Conservation (phyloP, 192 early-diverging fungal genomes). For the Backusella morwellensis region DNA sequence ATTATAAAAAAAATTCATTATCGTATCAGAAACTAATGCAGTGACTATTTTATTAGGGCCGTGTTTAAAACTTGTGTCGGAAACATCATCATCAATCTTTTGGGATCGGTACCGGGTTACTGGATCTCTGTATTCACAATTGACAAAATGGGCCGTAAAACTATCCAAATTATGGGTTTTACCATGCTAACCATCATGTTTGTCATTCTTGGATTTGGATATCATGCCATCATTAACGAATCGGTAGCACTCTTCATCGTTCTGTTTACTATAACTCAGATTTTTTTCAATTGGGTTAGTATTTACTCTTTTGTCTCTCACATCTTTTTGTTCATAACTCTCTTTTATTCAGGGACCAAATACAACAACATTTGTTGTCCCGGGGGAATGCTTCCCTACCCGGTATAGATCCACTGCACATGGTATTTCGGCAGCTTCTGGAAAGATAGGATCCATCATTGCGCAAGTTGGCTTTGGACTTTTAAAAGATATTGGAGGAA, state of each 20-base stretch:
- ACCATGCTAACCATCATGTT: slow-evolving; percentile 73
- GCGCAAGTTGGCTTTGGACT: slow-evolving; percentile 70
- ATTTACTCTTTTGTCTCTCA: not conserved
- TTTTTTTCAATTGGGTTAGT: slow-evolving; percentile 84
- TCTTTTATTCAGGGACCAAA: slow-evolving; percentile 70
- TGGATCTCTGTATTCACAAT: slow-evolving; percentile 91
- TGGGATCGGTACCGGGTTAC: slow-evolving; percentile 93
- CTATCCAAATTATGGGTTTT: slow-evolving; percentile 94
- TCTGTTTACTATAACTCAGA: slow-evolving; percentile 62
- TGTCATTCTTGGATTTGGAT: slow-evolving; percentile 68
- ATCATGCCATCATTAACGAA: slow-evolving; percentile 59
- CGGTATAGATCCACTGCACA: slow-evolving; percentile 78
- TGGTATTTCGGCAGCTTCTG: slow-evolving; percentile 78
- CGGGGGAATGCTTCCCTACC: slow-evolving; percentile 83
- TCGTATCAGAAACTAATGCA: not conserved
- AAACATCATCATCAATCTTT: slow-evolving; percentile 86
- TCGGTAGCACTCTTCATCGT: slow-evolving; percentile 61
- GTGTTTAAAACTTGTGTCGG: slow-evolving; percentile 77
- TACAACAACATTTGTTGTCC: slow-evolving; percentile 84
- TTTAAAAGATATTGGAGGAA: slow-evolving; percentile 71
- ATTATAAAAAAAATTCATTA: not conserved
- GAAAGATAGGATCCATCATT: slow-evolving; percentile 78
- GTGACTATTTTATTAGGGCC: slow-evolving; percentile 40
- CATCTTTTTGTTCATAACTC: not conserved
- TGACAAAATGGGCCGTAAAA: slow-evolving; percentile 86